A percentile compares a stretch with the other conserved stretches of the same genome.
Conservation (phyloP, 192 early-diverging fungal species). For the Spizellomyces punctatus region DNA sequence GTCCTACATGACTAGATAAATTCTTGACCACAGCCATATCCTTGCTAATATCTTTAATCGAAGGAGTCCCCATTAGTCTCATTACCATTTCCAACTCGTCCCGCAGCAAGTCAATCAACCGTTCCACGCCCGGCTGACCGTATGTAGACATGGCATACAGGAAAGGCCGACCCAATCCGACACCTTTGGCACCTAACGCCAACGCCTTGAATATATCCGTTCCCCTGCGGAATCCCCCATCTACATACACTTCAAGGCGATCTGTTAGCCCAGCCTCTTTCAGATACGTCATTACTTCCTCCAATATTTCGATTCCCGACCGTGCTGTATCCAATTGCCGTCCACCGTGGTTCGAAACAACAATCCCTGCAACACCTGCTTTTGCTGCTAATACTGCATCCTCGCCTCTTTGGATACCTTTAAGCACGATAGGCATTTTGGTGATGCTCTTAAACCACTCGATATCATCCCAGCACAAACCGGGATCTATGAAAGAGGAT, state of each 20-base stretch:
- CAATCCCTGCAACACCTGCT: conserved; percentile 78
- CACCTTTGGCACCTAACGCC: conserved; percentile 89
- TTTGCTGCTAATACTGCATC: conserved; percentile 86
- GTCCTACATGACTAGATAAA: conserved; percentile 32
- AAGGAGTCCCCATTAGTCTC: conserved; percentile 43
- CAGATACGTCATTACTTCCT: conserved; percentile 79
- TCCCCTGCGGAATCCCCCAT: conserved; percentile 91
- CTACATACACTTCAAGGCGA: conserved; percentile 86
- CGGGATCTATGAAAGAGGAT: conserved; percentile 78
- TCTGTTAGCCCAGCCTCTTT: background rate
- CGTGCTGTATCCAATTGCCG: conserved; percentile 86
- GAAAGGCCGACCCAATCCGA: conserved; percentile 82
- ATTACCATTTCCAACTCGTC: conserved; percentile 82
- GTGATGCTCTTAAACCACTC: conserved; percentile 86
- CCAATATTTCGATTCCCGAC: conserved; percentile 83
- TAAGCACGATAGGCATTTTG: conserved; percentile 83
- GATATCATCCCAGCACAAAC: conserved; percentile 86
- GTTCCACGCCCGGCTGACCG: conserved; percentile 83
- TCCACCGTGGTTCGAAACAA: conserved; percentile 97
- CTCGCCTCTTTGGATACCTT: conserved; percentile 88
- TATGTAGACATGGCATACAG: conserved; percentile 71
- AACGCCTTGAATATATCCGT: conserved; percentile 96
- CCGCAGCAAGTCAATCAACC: conserved; percentile 73
- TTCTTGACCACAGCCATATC: conserved; percentile 38
- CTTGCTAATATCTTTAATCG: conserved; percentile 65